Evolutionary conservation across 1,284 basidiomycete genomes (phyloP).

Genomic region (Microbotryomycetes sp.): DNA sequence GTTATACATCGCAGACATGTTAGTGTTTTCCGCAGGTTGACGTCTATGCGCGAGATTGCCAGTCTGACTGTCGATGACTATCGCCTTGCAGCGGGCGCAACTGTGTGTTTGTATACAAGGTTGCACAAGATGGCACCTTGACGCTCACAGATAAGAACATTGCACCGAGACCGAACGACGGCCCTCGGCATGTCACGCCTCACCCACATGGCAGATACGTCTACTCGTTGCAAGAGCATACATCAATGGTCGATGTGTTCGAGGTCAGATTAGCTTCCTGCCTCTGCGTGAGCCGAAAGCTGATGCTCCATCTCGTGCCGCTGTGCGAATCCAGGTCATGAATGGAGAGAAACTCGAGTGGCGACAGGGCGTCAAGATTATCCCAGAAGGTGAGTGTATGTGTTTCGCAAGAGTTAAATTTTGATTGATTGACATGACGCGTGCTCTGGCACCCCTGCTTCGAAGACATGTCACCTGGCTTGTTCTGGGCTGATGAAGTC

Average conservation of each 20-base stretch:
- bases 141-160: constrained; percentile 41
- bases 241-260: constrained; percentile 39
- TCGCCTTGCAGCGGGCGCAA: constrained; percentile 41
- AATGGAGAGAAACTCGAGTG: constrained; percentile 32
- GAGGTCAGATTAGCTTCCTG: constrained; percentile 21
- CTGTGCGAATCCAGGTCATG: constrained; percentile 14
- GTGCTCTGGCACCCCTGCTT: too few relatives aligned
- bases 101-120: constrained; percentile 43
- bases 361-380: constrained; percentile 39
- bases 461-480: constrained; percentile 17
- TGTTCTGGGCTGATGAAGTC: constrained; percentile 44
- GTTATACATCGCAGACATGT: constrained; percentile 43
- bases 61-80: not conserved
- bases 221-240: constrained; percentile 43
- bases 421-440: too few relatives aligned
- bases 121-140: constrained; percentile 37
- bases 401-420: too few relatives aligned
- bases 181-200: constrained; percentile 45
- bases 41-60: too few relatives aligned
- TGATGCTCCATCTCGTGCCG: not conserved
- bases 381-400: constrained; percentile 32
- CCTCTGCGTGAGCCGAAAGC: not conserved
- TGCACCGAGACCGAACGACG: constrained; percentile 42
- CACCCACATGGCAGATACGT: constrained; percentile 43
- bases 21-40: not conserved